Percentiles rank a stretch among this genome's conserved stretches.
These are phyloP conservation scores for Singerocomus rubriflavus DNA, from an alignment of 1,284 basidiomycete genomes.

Conservation along the genomic window DNA sequence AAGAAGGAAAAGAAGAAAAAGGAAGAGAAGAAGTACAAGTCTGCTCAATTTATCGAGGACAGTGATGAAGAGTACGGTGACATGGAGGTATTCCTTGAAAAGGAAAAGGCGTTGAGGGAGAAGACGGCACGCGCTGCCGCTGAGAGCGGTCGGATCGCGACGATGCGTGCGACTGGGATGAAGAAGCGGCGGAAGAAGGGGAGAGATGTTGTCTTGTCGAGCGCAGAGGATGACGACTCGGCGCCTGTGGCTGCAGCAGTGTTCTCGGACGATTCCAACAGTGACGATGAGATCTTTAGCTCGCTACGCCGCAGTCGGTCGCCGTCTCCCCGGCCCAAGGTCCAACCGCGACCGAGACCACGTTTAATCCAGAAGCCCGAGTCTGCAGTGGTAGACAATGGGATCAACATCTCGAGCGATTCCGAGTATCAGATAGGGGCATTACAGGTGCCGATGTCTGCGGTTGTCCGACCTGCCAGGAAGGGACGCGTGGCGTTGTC, in stretches of 20 bases:
- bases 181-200: slow-evolving; percentile 57
- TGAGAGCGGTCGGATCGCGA: slow-evolving; percentile 43
- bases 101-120: slow-evolving; percentile 58
- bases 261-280: slow-evolving; percentile 16
- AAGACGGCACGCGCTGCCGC: slow-evolving; percentile 49
- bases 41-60: slow-evolving; percentile 87
- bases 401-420: slow-evolving; percentile 26
- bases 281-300: slow-evolving; percentile 26
- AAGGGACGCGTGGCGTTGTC: slow-evolving; percentile 42
- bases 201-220: slow-evolving; percentile 10
- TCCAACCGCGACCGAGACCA: slow-evolving; percentile 29
- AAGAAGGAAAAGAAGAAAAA: slow-evolving; percentile 58
- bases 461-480: slow-evolving; percentile 17
- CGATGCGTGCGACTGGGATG: slow-evolving; percentile 64
- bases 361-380: slow-evolving; percentile 25
- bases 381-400: background rate
- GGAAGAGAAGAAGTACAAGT: slow-evolving; percentile 78
- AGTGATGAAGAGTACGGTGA: slow-evolving; percentile 79
- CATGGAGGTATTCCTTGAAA: slow-evolving; percentile 76
- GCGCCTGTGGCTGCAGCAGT: background rate
- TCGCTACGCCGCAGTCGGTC: slow-evolving; percentile 27
- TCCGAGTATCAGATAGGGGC: slow-evolving; percentile 16
- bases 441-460: slow-evolving; percentile 1
- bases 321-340: slow-evolving; percentile 14
- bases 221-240: slow-evolving; percentile 10